phyloP scores from a whole-genome alignment of 2,329 filamentous ascomycete species.

The Venturia nashicola region DNA sequence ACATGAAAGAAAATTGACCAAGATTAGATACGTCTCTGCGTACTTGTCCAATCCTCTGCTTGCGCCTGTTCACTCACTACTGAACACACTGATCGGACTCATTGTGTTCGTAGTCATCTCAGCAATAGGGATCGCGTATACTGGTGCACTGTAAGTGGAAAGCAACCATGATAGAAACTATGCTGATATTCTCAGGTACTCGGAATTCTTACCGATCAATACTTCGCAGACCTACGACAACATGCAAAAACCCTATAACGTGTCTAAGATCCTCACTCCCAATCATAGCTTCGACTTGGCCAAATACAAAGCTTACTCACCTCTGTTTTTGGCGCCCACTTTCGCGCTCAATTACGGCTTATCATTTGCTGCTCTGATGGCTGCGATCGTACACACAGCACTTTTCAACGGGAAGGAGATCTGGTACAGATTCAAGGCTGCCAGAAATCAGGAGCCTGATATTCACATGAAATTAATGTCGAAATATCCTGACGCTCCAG shows the following conservation, averaged over 20 bases:
- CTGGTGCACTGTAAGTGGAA: not conserved
- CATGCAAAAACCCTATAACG: slow-evolving; percentile 22
- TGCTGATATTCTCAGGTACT: slow-evolving; percentile 13
- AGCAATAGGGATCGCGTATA: slow-evolving; percentile 16
- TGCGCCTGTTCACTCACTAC: slow-evolving; percentile 7
- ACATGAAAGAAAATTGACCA: slow-evolving; percentile 3
- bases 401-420: slow-evolving; percentile 25
- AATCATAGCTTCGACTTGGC: slow-evolving; percentile 20
- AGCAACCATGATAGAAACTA: not conserved
- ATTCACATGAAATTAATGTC: slow-evolving; percentile 23
- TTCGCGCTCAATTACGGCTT: slow-evolving; percentile 27
- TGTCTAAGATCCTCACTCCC: slow-evolving; percentile 19
- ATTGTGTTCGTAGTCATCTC: slow-evolving; percentile 13
- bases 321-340: slow-evolving; percentile 25
- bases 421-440: slow-evolving; percentile 23
- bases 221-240: slow-evolving; percentile 23
- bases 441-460: slow-evolving; percentile 20
- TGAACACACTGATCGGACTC: slow-evolving; percentile 7
- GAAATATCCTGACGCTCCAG: slow-evolving; percentile 21
- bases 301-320: slow-evolving; percentile 25
- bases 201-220: slow-evolving; percentile 22
- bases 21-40: slow-evolving; percentile 5
- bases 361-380: slow-evolving; percentile 25
- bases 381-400: slow-evolving; percentile 22
- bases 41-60: slow-evolving; percentile 9